Base-by-base conservation (phyloP, 257 asterid genomes). In the Ilex asprella region DNA sequence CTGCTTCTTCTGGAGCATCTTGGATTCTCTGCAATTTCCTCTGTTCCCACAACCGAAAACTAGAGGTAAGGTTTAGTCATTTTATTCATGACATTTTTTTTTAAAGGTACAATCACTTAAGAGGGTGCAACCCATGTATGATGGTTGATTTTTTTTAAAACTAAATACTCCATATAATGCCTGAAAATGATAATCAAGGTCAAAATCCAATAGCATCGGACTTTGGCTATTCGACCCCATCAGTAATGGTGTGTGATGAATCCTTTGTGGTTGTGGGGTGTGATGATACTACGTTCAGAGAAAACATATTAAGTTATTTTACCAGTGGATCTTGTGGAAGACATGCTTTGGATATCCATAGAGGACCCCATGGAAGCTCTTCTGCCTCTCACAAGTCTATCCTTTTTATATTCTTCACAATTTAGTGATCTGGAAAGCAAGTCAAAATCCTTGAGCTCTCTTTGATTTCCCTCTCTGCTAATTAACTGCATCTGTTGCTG, bases 301-400 rank as follows among this genome's bases (percentile, higher is more conserved):
- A 35, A 35, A 21, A 21, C 27, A 21, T 21, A 0, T 21, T 35
- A 35, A 35, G 41, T 1, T 35, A 35, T 35, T 35, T 35, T 75
- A 70, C 85, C 80, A 12, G 56, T 67, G 71, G 71, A 74, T 46
- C 74, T 79, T 6, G 39, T 21, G 70, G 61, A 80, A 54, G 69
- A 61, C 47, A 70, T 39, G 73, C 53, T 53, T 70, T 76, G 78
- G 63, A 79, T 59, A 60, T 88, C 94, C 21, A 63, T 51, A 16
- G 81, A 78, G 47, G 92, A 81, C 70, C 87, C 83, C 46, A 77
- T 39, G 2, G 95, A 86, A 58, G 85, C 81, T 67, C 96, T 80
- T 68, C 96, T 73, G 30, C 73, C 86, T 63, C 70, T 78, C 21
- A 76, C 35, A 46, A 31, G 57, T 61, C 75, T 68, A 69, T 62